These are phyloP conservation scores for Penicillium sp. DNA, from an alignment of 2,329 filamentous ascomycete species.

Conservation along the genomic window DNA sequence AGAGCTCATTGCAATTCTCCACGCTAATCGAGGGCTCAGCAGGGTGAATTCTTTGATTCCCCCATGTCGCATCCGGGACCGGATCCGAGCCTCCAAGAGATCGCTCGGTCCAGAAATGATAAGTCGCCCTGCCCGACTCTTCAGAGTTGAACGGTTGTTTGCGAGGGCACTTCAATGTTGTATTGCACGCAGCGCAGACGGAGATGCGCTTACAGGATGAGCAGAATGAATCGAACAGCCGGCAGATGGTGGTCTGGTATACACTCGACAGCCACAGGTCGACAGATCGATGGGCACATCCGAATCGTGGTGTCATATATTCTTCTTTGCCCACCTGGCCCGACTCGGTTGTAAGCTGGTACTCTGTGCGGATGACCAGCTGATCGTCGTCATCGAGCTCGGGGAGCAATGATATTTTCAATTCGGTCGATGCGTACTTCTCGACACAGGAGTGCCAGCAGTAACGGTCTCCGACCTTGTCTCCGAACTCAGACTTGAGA, in stretches of 20 bases:
- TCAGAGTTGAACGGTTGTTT: conserved; percentile 31
- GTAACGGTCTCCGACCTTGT: conserved; percentile 30
- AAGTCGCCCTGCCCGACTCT: conserved; percentile 29
- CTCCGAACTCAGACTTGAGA: conserved; percentile 29
- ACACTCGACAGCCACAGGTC: conserved; percentile 42
- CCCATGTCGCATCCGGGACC: conserved; percentile 34
- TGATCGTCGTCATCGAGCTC: conserved; percentile 33
- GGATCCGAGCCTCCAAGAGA: conserved; percentile 30
- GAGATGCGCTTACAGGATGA: conserved; percentile 37
- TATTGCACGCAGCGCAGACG: conserved; percentile 36
- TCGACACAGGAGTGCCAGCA: conserved; percentile 40
- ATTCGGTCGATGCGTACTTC: conserved; percentile 34
- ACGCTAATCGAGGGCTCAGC: conserved; percentile 33
- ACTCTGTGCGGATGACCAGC: conserved; percentile 37
- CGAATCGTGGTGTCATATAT: conserved; percentile 40
- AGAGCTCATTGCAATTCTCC: conserved; percentile 40
- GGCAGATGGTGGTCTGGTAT: conserved; percentile 38
- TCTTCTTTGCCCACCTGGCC: conserved; percentile 40
- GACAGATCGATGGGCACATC: conserved; percentile 40
- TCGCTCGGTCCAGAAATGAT: conserved; percentile 38
- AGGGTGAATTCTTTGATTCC: conserved; percentile 38
- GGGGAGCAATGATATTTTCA: conserved; percentile 37
- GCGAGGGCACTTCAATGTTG: conserved; percentile 34
- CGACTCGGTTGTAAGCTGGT: conserved; percentile 33
- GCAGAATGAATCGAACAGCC: conserved; percentile 34